These are phyloP conservation scores for Carex parvula DNA, from an alignment of 176 grass and related monocot species.

Conservation along the genomic window DNA sequence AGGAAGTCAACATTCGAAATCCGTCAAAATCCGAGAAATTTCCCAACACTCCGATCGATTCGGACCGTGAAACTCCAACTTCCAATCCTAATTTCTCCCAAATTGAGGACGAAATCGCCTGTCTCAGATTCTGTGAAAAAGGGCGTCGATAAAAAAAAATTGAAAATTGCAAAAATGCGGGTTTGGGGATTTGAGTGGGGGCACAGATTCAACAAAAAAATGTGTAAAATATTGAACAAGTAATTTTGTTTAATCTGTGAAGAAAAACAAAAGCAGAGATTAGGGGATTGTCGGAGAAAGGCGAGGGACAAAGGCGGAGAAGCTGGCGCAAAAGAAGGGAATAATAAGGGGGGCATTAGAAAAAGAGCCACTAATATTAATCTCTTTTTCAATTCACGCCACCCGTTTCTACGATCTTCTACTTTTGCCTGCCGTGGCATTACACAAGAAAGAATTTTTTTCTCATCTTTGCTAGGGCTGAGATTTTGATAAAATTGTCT, in stretches of 20 bases:
- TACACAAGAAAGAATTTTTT: not conserved
- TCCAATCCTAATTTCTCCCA: not conserved
- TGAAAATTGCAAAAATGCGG: not conserved
- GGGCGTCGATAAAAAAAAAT: not conserved
- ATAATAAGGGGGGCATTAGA: not conserved
- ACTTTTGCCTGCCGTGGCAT: not conserved
- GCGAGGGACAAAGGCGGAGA: slow-evolving; percentile 27
- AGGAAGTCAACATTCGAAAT: slow-evolving; percentile 9
- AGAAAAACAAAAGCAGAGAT: slow-evolving; percentile 3
- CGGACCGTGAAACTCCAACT: not conserved
- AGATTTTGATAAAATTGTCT: not conserved
- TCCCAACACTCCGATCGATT: not conserved
- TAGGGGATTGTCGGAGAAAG: slow-evolving; percentile 19
- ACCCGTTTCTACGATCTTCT: slow-evolving; percentile 8
- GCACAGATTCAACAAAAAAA: not conserved
- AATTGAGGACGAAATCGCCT: slow-evolving; percentile 1
- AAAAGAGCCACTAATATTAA: not conserved
- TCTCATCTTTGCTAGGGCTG: not conserved
- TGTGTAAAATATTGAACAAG: not conserved
- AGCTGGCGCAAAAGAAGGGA: slow-evolving; percentile 35
- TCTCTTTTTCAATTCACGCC: not conserved
- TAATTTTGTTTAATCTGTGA: not conserved
- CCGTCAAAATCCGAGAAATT: not conserved
- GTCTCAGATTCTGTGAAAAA: not conserved
- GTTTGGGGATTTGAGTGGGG: not conserved